These are phyloP conservation scores for Gracilaria caudata DNA, from an alignment of 23 red algal species.

Conservation along the genomic window DNA sequence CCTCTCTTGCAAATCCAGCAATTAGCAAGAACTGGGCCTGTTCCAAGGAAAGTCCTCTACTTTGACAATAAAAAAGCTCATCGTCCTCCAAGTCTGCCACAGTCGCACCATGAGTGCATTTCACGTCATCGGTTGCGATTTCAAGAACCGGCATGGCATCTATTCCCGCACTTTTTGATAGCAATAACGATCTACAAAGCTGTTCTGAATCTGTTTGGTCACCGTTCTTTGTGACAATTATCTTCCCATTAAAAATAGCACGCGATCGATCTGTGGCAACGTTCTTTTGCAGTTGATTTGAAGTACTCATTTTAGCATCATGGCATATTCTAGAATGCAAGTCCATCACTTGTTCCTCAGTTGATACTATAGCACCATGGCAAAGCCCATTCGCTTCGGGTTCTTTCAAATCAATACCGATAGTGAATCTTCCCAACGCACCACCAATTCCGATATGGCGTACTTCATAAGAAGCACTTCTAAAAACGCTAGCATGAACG, in stretches of 20 bases:
- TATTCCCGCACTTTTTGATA: conserved; percentile 71
- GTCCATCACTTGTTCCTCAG: conserved; percentile 64
- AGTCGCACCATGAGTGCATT: conserved; percentile 95
- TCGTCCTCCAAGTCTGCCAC: conserved; percentile 79
- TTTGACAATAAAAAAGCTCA: conserved; percentile 89
- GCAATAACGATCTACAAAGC: conserved; percentile 82
- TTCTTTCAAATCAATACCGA: conserved; percentile 65
- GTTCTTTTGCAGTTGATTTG: conserved; percentile 94
- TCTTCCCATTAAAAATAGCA: conserved; percentile 80
- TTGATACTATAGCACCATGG: conserved; percentile 47
- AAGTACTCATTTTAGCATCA: conserved; percentile 26
- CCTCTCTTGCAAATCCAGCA: conserved; percentile 64
- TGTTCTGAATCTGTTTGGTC: conserved; percentile 72
- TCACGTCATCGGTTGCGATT: conserved; percentile 85
- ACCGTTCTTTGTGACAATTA: conserved; percentile 70
- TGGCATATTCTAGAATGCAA: conserved; percentile 85
- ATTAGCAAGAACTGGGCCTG: conserved; percentile 77
- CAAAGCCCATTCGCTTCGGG: conserved; percentile 23
- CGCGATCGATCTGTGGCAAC: conserved; percentile 68
- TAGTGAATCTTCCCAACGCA: conserved; percentile 52
- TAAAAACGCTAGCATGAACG: conserved; percentile 42
- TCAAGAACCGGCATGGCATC: conserved; percentile 93
- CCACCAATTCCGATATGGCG: conserved; percentile 44
- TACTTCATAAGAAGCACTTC: conserved; percentile 51
- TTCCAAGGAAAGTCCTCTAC: conserved; percentile 66